Conservation (phyloP, 345 rosid genomes). For the Gynandropsis gynandra region DNA sequence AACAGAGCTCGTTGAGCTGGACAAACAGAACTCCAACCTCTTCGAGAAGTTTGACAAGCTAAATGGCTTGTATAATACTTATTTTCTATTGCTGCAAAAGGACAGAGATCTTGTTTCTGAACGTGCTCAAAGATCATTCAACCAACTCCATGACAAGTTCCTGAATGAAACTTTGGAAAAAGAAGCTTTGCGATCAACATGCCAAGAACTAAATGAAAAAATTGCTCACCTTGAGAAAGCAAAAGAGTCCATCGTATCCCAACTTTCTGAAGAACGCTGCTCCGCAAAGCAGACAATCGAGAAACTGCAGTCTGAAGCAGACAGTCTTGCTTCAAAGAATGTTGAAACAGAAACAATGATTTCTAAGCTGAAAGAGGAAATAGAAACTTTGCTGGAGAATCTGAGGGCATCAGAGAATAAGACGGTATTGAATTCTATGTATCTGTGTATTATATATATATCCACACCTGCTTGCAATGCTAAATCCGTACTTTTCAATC, state of each 20-base stretch:
- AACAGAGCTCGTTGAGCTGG: slow-evolving; percentile 51
- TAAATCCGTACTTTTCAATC: slow-evolving; percentile 22
- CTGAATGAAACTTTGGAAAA: slow-evolving; percentile 41
- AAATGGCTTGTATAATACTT: slow-evolving; percentile 41
- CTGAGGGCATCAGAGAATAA: slow-evolving; percentile 50
- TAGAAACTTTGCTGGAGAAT: slow-evolving; percentile 39
- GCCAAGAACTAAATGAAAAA: slow-evolving; percentile 39
- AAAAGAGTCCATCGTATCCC: slow-evolving; percentile 41
- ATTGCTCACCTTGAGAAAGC: slow-evolving; percentile 51
- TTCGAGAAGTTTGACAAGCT: slow-evolving; percentile 44
- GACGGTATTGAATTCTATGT: slow-evolving; percentile 37
- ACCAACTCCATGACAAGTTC: slow-evolving; percentile 49
- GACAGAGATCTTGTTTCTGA: slow-evolving; percentile 43
- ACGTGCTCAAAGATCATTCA: slow-evolving; percentile 40
- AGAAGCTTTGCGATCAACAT: slow-evolving; percentile 39
- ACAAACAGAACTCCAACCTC: slow-evolving; percentile 43
- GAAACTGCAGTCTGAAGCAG: slow-evolving; percentile 58
- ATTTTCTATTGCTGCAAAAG: slow-evolving; percentile 43
- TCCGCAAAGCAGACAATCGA: slow-evolving; percentile 49
- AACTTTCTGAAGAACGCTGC: slow-evolving; percentile 46
- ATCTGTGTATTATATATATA: slow-evolving; percentile 9
- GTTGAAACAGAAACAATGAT: slow-evolving; percentile 48
- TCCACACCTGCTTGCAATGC: slow-evolving; percentile 20
- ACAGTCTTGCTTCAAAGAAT: slow-evolving; percentile 45
- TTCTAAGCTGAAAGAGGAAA: slow-evolving; percentile 47